Evolutionary conservation across 331 rosid genomes (phyloP), one percentile per base, ranked within the genome.

Genomic region (Prunus yedoensis): DNA sequence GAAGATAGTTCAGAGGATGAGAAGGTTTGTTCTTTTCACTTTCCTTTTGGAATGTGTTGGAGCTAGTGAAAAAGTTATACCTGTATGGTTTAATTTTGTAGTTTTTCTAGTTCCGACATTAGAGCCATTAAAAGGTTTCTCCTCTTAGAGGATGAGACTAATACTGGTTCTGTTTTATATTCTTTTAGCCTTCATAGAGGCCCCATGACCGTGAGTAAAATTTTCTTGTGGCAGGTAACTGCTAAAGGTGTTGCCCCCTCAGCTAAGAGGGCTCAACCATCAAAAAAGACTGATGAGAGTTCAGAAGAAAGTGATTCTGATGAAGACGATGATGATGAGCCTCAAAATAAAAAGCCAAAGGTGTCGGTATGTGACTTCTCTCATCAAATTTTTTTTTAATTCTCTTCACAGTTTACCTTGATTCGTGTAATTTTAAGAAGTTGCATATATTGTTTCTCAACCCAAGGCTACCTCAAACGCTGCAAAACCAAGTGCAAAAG

Each of bases 311-410:
- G 81, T 32, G 79, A 74, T 30, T 79, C 82, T 11, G 86, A 78
- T 70, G 85, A 78, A 71, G 82, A 78, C 6, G 82, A 74, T 56
- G 78, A 50, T 52, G 71, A 68, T 45, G 89, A 83, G 77, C 79
- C 73, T 8, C 82, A 77, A 50, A 38, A 69, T 73, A 84, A 77
- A 66, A 86, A 79, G 70, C 66, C 57, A 12, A 73, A 85, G 63
- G 76, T 66, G 43, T 3, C 50, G 73, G 87, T 91, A 62, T 47
- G 79, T 62, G 4, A 35, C 54, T 35, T 74, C 20, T 53, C 56
- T 4, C 0, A 46, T 14, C 35, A 23, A 52, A 20, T 18, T 27
- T 35, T 43, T 1, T 20, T 10, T 25, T 11, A 15, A 9, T 56
- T 8, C 14, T 20, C 16, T 50, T 71, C 20, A 6, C 25, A 2